phyloP scores from a whole-genome alignment of 2,329 filamentous ascomycete species.

The Polychaeton citri region DNA sequence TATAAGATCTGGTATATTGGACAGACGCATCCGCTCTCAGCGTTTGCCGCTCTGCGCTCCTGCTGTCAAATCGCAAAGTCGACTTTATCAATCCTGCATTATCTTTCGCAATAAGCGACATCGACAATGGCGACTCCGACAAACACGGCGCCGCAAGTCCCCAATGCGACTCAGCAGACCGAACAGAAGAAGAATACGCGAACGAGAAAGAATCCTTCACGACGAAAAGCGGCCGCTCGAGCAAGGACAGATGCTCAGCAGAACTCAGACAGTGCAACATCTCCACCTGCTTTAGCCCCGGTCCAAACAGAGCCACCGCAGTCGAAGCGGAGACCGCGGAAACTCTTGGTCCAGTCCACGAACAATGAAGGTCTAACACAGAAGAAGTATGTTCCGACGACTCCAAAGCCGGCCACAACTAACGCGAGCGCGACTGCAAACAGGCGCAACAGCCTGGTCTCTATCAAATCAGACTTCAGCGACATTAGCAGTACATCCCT shows the following conservation, averaged over 20 bases:
- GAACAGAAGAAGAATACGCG: neutral
- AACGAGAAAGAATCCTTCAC: conserved; percentile 10
- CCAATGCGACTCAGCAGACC: neutral
- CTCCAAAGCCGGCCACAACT: neutral
- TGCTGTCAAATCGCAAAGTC: no score
- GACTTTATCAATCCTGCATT: neutral
- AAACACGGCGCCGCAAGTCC: neutral
- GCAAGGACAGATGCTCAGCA: conserved; percentile 4
- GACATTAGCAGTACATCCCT: conserved; percentile 1
- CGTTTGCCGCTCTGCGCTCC: no score
- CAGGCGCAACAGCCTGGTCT: neutral
- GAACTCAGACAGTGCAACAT: neutral
- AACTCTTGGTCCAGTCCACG: neutral
- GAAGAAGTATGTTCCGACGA: neutral
- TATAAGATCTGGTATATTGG: no score
- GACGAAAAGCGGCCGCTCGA: conserved; percentile 7
- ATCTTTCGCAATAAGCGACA: neutral
- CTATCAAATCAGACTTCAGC: conserved; percentile 2
- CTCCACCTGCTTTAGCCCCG: neutral
- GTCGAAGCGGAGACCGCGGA: neutral
- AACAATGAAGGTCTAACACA: neutral
- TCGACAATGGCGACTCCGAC: neutral
- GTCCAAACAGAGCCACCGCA: neutral
- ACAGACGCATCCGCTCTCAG: no score
- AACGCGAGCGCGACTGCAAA: neutral